These are phyloP conservation scores for Elasticomyces elasticus DNA, from an alignment of 495 filamentous ascomycete genomes.

Conservation along the genomic window DNA sequence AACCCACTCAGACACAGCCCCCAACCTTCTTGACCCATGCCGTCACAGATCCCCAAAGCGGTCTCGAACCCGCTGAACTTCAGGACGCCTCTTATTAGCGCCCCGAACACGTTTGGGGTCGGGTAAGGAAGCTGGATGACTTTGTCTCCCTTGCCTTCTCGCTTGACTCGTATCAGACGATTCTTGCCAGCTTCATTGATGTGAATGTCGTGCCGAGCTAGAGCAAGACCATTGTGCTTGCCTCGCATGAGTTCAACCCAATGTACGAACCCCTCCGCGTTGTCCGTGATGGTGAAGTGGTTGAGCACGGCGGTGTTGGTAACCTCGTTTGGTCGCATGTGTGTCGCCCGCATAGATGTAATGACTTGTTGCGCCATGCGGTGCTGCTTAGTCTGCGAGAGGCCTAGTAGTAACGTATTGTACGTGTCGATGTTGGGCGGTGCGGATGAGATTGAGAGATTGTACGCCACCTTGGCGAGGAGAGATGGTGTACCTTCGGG, in stretches of 20 bases:
- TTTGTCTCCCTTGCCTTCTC: slow-evolving; percentile 14
- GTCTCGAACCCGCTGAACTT: slow-evolving; percentile 28
- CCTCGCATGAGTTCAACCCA: slow-evolving; percentile 28
- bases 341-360: slow-evolving; percentile 38
- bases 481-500: slow-evolving; percentile 4
- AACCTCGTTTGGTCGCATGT: slow-evolving; percentile 43
- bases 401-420: slow-evolving; percentile 51
- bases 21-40: slow-evolving; percentile 32
- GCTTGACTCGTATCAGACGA: slow-evolving; percentile 16
- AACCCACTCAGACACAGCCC: slow-evolving; percentile 24
- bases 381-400: slow-evolving; percentile 42
- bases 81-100: slow-evolving; percentile 27
- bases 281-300: slow-evolving; percentile 37
- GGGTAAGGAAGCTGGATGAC: slow-evolving; percentile 29
- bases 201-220: slow-evolving; percentile 24
- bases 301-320: slow-evolving; percentile 46
- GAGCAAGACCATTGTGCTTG: slow-evolving; percentile 19
- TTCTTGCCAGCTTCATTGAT: slow-evolving; percentile 21
- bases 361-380: slow-evolving; percentile 46
- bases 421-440: slow-evolving; percentile 56
- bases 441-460: slow-evolving; percentile 46
- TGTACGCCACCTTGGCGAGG: slow-evolving; percentile 55
- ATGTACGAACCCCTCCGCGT: slow-evolving; percentile 19
- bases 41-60: slow-evolving; percentile 23
- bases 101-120: slow-evolving; percentile 26